Evolutionary conservation across 768 basidiomycete genomes (phyloP).

Genomic region (Hypholoma fasciculare): DNA sequence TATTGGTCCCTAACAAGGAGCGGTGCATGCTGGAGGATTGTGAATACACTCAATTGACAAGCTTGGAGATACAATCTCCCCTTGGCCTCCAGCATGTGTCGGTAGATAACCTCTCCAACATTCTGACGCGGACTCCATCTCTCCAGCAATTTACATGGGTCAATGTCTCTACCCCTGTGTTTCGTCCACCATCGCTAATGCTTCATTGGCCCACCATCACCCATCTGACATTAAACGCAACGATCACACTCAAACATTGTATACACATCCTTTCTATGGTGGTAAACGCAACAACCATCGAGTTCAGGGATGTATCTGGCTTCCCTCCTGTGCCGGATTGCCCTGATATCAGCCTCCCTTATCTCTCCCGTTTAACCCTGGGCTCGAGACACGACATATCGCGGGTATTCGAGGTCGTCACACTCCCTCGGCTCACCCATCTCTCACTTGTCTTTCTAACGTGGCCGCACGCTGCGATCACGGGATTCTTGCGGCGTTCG

Average conservation of each 20-base stretch:
- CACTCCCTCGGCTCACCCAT: conserved; percentile 15
- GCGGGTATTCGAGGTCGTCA: conserved; percentile 9
- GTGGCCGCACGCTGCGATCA: conserved; percentile 16
- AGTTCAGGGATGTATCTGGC: conserved; percentile 13
- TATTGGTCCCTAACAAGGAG: conserved; percentile 9
- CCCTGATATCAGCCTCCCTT: conserved; percentile 12
- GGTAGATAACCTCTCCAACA: conserved; percentile 9
- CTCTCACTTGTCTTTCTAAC: conserved; percentile 13
- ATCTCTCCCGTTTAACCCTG: conserved; percentile 13
- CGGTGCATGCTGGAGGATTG: neutral
- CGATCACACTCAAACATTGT: conserved; percentile 15
- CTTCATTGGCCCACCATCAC: conserved; percentile 16
- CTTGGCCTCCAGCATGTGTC: conserved; percentile 7
- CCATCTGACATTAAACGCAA: conserved; percentile 12
- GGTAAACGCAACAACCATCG: conserved; percentile 7
- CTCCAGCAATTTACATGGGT: conserved; percentile 18
- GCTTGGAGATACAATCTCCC: conserved; percentile 13
- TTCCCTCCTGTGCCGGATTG: neutral
- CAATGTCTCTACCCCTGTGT: conserved; percentile 6
- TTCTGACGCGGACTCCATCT: conserved; percentile 9
- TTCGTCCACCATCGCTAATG: conserved; percentile 7
- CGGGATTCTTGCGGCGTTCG: conserved; percentile 16
- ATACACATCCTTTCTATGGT: conserved; percentile 12
- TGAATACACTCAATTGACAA: conserved; percentile 13
- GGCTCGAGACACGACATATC: conserved; percentile 8